Percentiles rank a stretch among this genome's conserved stretches.
Conservation (phyloP, 2,329 filamentous ascomycete species). For the Sphaerulina musiva region DNA sequence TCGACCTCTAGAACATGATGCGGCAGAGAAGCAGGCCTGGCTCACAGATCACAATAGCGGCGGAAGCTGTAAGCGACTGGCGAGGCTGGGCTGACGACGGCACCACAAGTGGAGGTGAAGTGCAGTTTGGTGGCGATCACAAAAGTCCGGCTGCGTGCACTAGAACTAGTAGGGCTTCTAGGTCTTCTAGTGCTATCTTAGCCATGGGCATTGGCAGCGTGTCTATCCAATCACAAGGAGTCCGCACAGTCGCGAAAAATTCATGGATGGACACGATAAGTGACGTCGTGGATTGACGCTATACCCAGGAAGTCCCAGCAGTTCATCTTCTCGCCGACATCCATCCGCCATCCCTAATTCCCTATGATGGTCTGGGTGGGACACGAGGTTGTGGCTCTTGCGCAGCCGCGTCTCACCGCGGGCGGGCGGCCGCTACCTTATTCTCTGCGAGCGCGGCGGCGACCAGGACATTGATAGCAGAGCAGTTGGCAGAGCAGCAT, state of each 20-base stretch:
- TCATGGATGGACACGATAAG: conserved; percentile 3
- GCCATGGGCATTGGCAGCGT: background rate
- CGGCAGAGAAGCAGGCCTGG: too few relatives aligned
- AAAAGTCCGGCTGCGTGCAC: background rate
- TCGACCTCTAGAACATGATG: too few relatives aligned
- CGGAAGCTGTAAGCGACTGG: background rate
- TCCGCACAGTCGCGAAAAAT: background rate
- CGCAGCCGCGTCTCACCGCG: conserved; percentile 8
- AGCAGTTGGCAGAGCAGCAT: background rate
- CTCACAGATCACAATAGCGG: too few relatives aligned
- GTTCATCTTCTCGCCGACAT: background rate
- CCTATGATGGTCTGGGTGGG: background rate
- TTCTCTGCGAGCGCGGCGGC: background rate
- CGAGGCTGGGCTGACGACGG: conserved; percentile 5
- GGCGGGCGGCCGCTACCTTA: background rate
- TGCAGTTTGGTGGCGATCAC: background rate
- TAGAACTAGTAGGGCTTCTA: too few relatives aligned
- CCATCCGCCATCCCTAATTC: too few relatives aligned
- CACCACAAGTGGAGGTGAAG: conserved; percentile 8
- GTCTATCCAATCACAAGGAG: background rate
- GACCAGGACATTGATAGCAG: background rate
- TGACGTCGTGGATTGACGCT: conserved; percentile 1
- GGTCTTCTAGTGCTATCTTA: background rate
- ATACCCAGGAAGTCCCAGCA: conserved; percentile 2
- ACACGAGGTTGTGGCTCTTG: background rate